Evolutionary conservation across 2,329 filamentous ascomycete genomes (phyloP), one percentile per base, ranked within the genome.

Genomic region (Monosporascus sp.): DNA sequence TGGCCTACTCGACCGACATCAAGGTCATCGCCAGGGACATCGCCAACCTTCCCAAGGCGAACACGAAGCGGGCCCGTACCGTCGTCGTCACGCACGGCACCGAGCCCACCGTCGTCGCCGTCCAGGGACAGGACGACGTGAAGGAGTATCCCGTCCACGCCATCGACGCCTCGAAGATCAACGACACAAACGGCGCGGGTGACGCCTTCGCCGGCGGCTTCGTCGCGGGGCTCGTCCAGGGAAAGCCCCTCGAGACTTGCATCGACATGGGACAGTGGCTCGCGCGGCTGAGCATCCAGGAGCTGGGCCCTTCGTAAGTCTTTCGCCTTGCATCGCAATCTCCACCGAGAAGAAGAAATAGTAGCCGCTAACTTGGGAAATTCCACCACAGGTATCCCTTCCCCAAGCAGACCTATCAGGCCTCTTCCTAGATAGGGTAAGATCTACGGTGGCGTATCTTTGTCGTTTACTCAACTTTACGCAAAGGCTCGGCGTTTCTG

Each of bases 251-350:
- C 49, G 86, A 88, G 65, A 83, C 86, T 61, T 82, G 82, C 67
- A 81, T 99, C 63, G 89, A 97, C 72, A 89, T 94, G 82, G 94
- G 94, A 60, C 92, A 97, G 76, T 99, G 94, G 94, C 83, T 99
- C 61, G 94, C 94, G 49, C 87, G 88, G 68, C 79, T 96, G 67
- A 94, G 91, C 80, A 93, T 99, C 72, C 87, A 93, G 77, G 92
- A 97, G 77, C 79, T 97, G 65, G 94, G 94, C 65, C 92, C 93
- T 75, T 94, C 91, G 88, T 97, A 87, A 81, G 89, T 88, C 47
- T 51, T 45, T 31, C 38, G 50, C 51, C 51, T 6, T 44, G 48
- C 41, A 41, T n/a, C 20, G 27, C 27, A 31, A 31, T 9, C 3
- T 31, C 11, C 27, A 11, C 27, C 27, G 8, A 11, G 27, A 31